A percentile compares a stretch with the other conserved stretches of the same genome.
Conservation (phyloP, 768 basidiomycete genomes). For the Leccinum subgranulosum region DNA sequence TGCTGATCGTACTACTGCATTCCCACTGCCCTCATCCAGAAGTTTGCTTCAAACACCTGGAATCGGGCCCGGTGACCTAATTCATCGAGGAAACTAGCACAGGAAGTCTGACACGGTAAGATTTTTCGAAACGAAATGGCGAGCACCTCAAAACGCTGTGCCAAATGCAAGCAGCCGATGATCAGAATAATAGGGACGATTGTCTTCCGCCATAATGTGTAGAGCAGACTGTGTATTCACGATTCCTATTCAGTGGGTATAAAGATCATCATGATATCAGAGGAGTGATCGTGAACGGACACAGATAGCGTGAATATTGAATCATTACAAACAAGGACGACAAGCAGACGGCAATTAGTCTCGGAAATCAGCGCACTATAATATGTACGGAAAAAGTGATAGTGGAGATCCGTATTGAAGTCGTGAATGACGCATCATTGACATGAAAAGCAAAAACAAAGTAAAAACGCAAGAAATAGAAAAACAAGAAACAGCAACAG, state of each 20-base stretch:
- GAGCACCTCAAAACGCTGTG: too few relatives aligned
- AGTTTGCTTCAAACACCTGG: background rate
- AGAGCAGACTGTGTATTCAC: background rate
- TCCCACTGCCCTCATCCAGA: background rate
- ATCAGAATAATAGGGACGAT: too few relatives aligned
- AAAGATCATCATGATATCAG: background rate
- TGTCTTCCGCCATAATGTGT: background rate
- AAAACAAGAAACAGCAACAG: background rate
- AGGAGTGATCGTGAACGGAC: background rate
- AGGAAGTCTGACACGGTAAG: background rate
- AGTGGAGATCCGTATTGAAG: background rate
- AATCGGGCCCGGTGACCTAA: background rate
- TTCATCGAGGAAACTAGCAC: background rate
- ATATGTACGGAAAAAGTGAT: background rate
- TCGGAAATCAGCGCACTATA: background rate
- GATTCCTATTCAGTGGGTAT: background rate
- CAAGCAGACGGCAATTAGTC: background rate
- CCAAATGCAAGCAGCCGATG: too few relatives aligned
- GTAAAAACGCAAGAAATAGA: background rate
- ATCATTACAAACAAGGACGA: slow-evolving; percentile 3
- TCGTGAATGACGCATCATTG: background rate
- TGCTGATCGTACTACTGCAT: background rate
- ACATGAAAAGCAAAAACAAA: background rate
- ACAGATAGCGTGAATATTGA: background rate
- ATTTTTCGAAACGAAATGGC: too few relatives aligned